These are phyloP conservation scores for Pseudogymnoascus sp. DNA, from an alignment of 2,329 filamentous ascomycete genomes.

Conservation along the genomic window DNA sequence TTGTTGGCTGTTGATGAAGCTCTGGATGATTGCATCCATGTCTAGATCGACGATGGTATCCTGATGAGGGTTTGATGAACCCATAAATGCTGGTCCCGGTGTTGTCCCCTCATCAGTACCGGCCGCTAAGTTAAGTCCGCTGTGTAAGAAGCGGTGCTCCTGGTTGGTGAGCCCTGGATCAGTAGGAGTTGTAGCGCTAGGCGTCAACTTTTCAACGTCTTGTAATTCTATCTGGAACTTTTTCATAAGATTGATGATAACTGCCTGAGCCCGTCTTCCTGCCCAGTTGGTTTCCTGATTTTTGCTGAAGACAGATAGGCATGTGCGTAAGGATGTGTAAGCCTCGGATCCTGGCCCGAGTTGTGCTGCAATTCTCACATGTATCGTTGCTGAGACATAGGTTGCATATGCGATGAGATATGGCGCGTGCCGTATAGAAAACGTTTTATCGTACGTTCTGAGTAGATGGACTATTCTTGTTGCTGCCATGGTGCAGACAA, in stretches of 20 bases:
- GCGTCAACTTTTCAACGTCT: no score
- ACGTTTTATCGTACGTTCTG: conserved; percentile 36
- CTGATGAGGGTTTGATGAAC: no score
- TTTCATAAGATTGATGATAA: conserved; percentile 39
- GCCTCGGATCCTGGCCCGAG: conserved; percentile 31
- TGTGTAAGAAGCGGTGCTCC: no score
- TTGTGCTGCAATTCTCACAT: conserved; percentile 42
- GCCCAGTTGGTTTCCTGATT: conserved; percentile 44
- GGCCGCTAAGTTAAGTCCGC: no score
- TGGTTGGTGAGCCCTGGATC: no score
- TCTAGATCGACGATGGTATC: no score
- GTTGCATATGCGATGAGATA: conserved; percentile 48
- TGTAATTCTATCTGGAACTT: no score
- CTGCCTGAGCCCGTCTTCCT: conserved; percentile 36
- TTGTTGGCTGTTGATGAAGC: no score
- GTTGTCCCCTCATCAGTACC: no score
- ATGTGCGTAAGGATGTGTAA: conserved; percentile 34
- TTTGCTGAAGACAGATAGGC: conserved; percentile 38
- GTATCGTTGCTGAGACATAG: conserved; percentile 45
- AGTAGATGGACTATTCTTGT: conserved; percentile 37
- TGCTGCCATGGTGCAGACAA: conserved; percentile 39
- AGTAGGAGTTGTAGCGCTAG: no score
- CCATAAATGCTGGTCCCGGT: no score
- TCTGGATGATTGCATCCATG: no score
- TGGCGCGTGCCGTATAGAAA: conserved; percentile 39